A percentile compares a stretch with the other conserved stretches of the same genome.
Evolutionary conservation across 257 asterid genomes (phyloP).

Genomic region (Solanum sejunctum): DNA sequence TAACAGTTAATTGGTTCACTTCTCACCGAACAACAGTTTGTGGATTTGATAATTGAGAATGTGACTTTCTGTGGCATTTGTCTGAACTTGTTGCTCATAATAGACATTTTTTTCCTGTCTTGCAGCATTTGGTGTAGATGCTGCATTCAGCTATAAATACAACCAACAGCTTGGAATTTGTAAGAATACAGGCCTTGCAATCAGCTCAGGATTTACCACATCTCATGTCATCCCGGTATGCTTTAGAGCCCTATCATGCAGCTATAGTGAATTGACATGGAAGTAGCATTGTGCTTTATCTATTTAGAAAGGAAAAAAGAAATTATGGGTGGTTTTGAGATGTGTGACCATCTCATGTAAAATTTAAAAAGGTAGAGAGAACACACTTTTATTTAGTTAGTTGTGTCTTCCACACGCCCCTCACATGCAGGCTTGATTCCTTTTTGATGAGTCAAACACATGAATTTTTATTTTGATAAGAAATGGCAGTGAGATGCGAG

Average conservation of each 20-base stretch:
- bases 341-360: neutral
- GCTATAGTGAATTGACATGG: neutral
- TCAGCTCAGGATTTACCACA: slow-evolving; percentile 85
- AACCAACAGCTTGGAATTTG: slow-evolving; percentile 73
- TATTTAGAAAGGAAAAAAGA: neutral
- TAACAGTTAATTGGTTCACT: neutral
- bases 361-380: neutral
- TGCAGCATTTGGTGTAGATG: slow-evolving; percentile 93
- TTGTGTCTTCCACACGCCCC: neutral
- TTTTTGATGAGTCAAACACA: neutral
- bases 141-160: slow-evolving; percentile 88
- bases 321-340: neutral
- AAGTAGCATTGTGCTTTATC: neutral
- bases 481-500: neutral
- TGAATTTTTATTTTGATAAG: neutral
- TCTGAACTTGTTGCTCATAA: neutral
- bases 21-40: neutral
- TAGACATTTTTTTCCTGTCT: neutral
- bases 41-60: neutral
- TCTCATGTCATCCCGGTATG: slow-evolving; percentile 96
- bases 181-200: slow-evolving; percentile 64
- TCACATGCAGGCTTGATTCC: neutral
- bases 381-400: neutral
- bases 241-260: neutral
- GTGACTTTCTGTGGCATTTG: neutral